Evolutionary conservation across 2,329 filamentous ascomycete species (phyloP).

Genomic region (Fusarium paranaense): DNA sequence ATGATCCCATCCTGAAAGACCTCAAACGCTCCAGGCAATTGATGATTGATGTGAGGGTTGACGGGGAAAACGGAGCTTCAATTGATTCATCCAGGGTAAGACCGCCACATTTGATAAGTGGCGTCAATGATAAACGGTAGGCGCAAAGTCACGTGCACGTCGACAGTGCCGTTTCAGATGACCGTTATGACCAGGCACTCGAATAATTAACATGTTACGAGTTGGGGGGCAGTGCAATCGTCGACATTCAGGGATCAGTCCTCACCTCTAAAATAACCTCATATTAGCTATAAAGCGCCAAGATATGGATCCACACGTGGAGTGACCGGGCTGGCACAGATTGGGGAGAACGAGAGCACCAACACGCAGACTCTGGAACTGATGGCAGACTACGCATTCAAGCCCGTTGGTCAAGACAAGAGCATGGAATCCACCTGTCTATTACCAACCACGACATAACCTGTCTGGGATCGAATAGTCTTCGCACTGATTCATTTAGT

Average conservation of each 20-base stretch:
- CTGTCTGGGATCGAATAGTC: too few species aligned
- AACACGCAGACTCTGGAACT: too few species aligned
- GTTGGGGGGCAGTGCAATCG: neutral
- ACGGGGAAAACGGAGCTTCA: neutral
- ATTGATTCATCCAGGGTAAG: slow-evolving; percentile 20
- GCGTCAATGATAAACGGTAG: neutral
- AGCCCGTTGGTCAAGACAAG: too few species aligned
- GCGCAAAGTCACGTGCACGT: slow-evolving; percentile 20
- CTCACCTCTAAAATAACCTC: neutral
- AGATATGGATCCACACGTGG: too few species aligned
- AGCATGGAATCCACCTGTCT: too few species aligned
- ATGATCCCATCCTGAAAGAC: slow-evolving; percentile 13
- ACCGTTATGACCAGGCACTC: neutral
- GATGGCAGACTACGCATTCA: too few species aligned
- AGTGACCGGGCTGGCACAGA: too few species aligned
- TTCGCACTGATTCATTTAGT: too few species aligned
- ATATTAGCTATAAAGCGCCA: neutral
- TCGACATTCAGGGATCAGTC: neutral
- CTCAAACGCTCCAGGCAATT: neutral
- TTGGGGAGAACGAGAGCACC: too few species aligned
- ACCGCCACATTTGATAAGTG: neutral
- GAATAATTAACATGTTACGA: neutral
- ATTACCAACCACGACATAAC: too few species aligned
- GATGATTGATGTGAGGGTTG: neutral
- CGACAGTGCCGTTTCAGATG: neutral